Percentiles rank a stretch among this genome's conserved stretches.
These are phyloP conservation scores for Aspergillus haitiensis DNA, from an alignment of 495 filamentous ascomycete species.

Conservation along the genomic window DNA sequence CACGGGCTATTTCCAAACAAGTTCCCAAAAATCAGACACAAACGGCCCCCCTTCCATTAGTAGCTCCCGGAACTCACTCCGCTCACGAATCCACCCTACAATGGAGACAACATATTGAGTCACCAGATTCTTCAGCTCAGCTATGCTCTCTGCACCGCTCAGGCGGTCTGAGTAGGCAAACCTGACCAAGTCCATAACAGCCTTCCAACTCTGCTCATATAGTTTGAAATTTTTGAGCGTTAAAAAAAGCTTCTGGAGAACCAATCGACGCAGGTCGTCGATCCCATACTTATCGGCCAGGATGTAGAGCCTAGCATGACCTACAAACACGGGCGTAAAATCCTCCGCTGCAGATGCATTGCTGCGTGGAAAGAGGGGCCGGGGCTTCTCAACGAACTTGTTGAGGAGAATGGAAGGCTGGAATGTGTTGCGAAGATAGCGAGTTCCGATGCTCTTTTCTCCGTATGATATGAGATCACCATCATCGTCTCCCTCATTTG, in stretches of 20 bases:
- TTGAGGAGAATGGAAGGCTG: background rate
- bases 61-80: constrained; percentile 23
- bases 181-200: constrained; percentile 36
- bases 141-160: background rate
- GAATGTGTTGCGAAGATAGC: constrained; percentile 18
- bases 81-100: constrained; percentile 25
- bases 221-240: constrained; percentile 36
- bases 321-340: constrained; percentile 39
- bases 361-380: constrained; percentile 7
- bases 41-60: constrained; percentile 32
- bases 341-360: constrained; percentile 27
- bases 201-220: constrained; percentile 23
- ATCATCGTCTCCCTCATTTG: background rate
- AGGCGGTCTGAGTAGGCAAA: constrained; percentile 35
- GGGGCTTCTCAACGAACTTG: background rate
- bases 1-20: constrained; percentile 12
- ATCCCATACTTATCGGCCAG: constrained; percentile 42
- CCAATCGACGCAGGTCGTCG: constrained; percentile 30
- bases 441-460: constrained; percentile 21
- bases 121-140: constrained; percentile 21
- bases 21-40: constrained; percentile 30
- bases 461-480: constrained; percentile 8
- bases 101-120: constrained; percentile 27
- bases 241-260: constrained; percentile 34
- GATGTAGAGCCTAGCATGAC: constrained; percentile 41